phyloP scores from a whole-genome alignment of 1,139 yeast genomes.

The Blastobotrys capitulatus region DNA sequence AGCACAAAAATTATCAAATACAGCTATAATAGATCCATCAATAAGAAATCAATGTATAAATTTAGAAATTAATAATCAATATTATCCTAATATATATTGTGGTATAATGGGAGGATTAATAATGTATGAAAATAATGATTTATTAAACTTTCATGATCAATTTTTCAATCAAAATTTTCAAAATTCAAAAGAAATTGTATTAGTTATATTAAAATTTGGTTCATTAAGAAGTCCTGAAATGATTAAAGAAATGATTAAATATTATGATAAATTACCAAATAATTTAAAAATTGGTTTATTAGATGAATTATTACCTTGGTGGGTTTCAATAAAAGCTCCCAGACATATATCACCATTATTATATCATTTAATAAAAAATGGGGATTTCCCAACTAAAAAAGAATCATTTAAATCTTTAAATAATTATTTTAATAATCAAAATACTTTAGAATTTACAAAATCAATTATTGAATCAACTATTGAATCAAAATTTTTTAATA shows the following conservation, averaged over 20 bases:
- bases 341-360: constrained; percentile 3
- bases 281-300: background rate
- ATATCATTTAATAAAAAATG: background rate
- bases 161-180: background rate
- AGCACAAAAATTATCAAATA: background rate
- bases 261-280: constrained; percentile 1
- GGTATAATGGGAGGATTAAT: constrained; percentile 10
- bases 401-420: background rate
- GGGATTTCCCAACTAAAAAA: constrained; percentile 1
- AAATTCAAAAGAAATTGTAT: background rate
- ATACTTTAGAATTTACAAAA: background rate
- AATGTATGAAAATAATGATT: background rate
- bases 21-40: background rate
- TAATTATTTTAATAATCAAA: background rate
- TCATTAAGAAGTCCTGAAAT: constrained; percentile 3
- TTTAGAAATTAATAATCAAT: background rate
- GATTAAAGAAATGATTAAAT: background rate
- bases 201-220: constrained; percentile 2
- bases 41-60: background rate
- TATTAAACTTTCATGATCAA: constrained; percentile 1
- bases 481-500: background rate
- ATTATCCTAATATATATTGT: constrained; percentile 6
- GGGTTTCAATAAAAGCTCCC: constrained; percentile 1
- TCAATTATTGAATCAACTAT: background rate
- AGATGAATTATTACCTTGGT: background rate